Conservation (phyloP, 2,329 filamentous ascomycete genomes). For the Thelonectria rubi region DNA sequence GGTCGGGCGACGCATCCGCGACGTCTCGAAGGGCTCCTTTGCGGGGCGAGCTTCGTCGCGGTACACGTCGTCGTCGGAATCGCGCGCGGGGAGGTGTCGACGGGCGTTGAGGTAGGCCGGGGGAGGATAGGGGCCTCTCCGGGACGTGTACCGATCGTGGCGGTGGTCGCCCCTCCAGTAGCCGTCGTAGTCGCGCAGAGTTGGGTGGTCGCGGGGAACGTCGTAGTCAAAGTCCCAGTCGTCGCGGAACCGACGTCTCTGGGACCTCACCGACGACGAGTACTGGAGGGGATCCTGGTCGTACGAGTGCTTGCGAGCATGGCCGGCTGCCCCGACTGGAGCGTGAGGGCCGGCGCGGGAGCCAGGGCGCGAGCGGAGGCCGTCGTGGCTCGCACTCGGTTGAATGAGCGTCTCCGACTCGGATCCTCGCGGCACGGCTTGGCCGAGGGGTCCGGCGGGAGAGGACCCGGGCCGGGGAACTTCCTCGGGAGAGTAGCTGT, state of each 20-base stretch:
- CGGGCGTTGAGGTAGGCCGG: constrained; percentile 39
- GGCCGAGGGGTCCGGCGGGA: constrained; percentile 23
- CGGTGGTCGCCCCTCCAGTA: constrained; percentile 39
- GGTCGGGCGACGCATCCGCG: constrained; percentile 25
- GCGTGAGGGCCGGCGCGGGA: constrained; percentile 32
- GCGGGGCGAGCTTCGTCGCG: constrained; percentile 33
- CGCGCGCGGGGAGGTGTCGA: constrained; percentile 26
- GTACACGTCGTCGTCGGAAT: constrained; percentile 40
- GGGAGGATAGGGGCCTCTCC: constrained; percentile 38
- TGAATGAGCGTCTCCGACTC: constrained; percentile 37
- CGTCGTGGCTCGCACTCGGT: constrained; percentile 32
- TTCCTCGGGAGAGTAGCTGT: constrained; percentile 21
- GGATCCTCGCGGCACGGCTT: constrained; percentile 18
- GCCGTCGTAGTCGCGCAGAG: constrained; percentile 37
- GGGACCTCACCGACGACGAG: constrained; percentile 34
- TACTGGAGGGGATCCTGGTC: constrained; percentile 37
- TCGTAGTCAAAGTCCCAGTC: constrained; percentile 39
- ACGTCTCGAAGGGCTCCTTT: constrained; percentile 28
- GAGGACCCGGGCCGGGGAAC: constrained; percentile 26
- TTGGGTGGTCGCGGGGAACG: constrained; percentile 31
- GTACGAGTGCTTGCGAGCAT: constrained; percentile 29
- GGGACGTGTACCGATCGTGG: constrained; percentile 35
- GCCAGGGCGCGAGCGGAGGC: constrained; percentile 28
- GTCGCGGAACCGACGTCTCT: constrained; percentile 36
- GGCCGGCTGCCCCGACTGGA: constrained; percentile 24